These are phyloP conservation scores for Jackrogersella multiformis DNA, from an alignment of 495 filamentous ascomycete species.

Conservation along the genomic window DNA sequence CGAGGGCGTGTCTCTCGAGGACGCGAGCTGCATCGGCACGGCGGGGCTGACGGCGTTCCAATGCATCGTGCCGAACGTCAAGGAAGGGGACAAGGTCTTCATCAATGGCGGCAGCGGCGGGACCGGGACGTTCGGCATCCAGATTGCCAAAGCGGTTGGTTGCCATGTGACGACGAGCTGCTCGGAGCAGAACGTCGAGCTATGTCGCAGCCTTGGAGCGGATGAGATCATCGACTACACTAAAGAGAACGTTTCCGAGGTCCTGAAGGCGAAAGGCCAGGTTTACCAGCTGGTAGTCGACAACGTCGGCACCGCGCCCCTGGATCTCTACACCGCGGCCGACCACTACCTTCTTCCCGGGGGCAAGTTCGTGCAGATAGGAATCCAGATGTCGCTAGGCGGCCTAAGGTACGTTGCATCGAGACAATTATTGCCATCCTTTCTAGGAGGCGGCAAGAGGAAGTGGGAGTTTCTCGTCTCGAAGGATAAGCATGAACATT, in stretches of 20 bases:
- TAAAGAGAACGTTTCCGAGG: slow-evolving; percentile 57
- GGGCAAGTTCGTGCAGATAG: slow-evolving; percentile 68
- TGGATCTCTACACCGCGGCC: slow-evolving; percentile 62
- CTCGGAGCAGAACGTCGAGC: slow-evolving; percentile 65
- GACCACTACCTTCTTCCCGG: slow-evolving; percentile 64
- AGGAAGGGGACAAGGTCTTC: slow-evolving; percentile 66
- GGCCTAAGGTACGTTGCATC: slow-evolving; percentile 37
- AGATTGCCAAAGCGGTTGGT: slow-evolving; percentile 71
- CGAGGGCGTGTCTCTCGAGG: slow-evolving; percentile 58
- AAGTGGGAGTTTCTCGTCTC: slow-evolving; percentile 57
- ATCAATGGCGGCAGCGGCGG: slow-evolving; percentile 76
- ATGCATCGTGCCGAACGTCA: slow-evolving; percentile 63
- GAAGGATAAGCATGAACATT: slow-evolving; percentile 55
- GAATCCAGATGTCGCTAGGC: slow-evolving; percentile 39
- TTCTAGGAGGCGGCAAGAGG: slow-evolving; percentile 72
- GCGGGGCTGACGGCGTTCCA: slow-evolving; percentile 70
- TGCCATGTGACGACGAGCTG: slow-evolving; percentile 70
- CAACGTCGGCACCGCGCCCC: slow-evolving; percentile 62
- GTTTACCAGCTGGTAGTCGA: slow-evolving; percentile 69
- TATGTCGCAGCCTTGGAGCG: slow-evolving; percentile 68
- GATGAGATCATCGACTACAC: slow-evolving; percentile 77
- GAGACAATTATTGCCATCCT: slow-evolving; percentile 58
- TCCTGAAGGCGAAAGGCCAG: slow-evolving; percentile 58
- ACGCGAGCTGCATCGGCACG: slow-evolving; percentile 63
- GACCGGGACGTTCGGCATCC: slow-evolving; percentile 68